Base-by-base conservation (phyloP, 225 moss, liverwort and hornwort species). In the Takakia lepidozioides region DNA sequence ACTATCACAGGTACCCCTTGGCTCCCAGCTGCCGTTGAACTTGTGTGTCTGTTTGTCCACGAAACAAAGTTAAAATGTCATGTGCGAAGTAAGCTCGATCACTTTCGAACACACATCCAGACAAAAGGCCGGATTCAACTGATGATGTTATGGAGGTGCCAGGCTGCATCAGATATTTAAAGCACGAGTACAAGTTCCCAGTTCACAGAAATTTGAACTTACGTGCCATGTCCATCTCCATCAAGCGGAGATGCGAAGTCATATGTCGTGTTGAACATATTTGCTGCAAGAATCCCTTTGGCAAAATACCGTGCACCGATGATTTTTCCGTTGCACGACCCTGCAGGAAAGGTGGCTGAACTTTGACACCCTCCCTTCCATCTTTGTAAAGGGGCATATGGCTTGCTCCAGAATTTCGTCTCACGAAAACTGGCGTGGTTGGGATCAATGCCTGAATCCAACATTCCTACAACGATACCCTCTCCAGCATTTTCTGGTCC, bases 11-110 rank as follows among this genome's bases (percentile, higher is more conserved):
- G 80, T 15, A 98, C 82, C 39, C 75, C 70, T 43, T 74, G 61
- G 46, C 87, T 98, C 28, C 95, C 95, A 24, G 95, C 90, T 24
- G 90, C 95, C 46, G 82, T 98, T 2, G 87, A 87, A 38, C 90
- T 62, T 36, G 95, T 98, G 57, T 98, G 95, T 30, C 95, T 95
- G 76, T 50, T 48, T 60, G 51, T 20, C 0, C 24, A 48, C 9
- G 27, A 19, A 48, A 5, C 18, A 48, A 25, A n/a, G 16, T 3
- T 3, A 54, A 2, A 29, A 1, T 24, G 19, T 8, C 13, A 25
- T 2, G 6, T 49, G 32, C 11, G 10, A 32, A 19, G 27, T 30
- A 51, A 28, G 15, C 16, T 30, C 17, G 10, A 5, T 5, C 32
- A 19, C 35, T 27, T 24, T 24, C 10, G 10, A 49, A 10, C 24